phyloP scores from a whole-genome alignment of 257 asterid genomes.

The Fraxinus excelsior region DNA sequence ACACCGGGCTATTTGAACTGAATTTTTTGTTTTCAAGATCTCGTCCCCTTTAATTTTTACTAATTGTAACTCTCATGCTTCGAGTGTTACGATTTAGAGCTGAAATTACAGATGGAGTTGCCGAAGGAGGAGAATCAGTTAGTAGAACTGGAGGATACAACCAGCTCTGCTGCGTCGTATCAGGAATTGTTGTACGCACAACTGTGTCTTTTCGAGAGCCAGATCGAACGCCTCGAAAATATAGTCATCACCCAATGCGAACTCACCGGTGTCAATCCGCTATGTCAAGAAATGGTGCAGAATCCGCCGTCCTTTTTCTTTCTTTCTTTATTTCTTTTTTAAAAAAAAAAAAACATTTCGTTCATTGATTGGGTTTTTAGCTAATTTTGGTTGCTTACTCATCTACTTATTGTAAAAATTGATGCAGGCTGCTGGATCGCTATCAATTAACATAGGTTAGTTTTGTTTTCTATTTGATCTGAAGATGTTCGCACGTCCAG shows the following conservation, averaged over 20 bases:
- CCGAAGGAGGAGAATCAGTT: conserved; percentile 42
- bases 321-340: not conserved
- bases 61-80: not conserved
- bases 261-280: conserved; percentile 95
- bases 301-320: not conserved
- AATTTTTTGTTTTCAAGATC: not conserved
- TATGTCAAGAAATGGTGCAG: conserved; percentile 88
- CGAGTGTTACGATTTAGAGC: not conserved
- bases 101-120: conserved; percentile 37
- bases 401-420: conserved; percentile 2
- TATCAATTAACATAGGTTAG: conserved; percentile 94
- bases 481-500: not conserved
- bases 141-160: conserved; percentile 31
- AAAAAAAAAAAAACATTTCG: not conserved
- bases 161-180: conserved; percentile 48
- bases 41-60: not conserved
- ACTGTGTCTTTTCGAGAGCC: conserved; percentile 55
- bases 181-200: conserved; percentile 60
- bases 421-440: conserved; percentile 98
- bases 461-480: not conserved
- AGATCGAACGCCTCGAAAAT: conserved; percentile 75
- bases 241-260: conserved; percentile 81
- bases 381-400: not conserved
- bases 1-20: not conserved
- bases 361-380: conserved; percentile 13